Conservation (phyloP, 139 green algal genomes). For the Volvox africanus region DNA sequence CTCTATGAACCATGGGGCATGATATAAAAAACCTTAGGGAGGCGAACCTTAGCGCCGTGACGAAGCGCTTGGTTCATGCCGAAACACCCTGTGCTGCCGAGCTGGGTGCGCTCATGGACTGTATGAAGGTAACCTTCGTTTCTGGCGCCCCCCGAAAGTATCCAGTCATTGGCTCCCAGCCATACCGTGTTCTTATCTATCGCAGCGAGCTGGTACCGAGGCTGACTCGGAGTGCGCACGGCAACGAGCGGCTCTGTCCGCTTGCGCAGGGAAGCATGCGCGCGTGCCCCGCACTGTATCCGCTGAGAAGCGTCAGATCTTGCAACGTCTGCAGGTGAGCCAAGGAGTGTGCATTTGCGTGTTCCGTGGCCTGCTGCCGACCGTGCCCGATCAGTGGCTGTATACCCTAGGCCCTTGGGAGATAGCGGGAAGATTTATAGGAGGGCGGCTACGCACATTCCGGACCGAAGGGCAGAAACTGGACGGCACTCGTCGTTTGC, state of each 20-base stretch:
- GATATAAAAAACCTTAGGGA: constrained; percentile 30
- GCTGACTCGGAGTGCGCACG: constrained; percentile 2
- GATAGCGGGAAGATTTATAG: not conserved
- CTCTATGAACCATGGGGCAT: not conserved
- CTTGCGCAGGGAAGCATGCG: not conserved
- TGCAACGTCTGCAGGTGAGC: not conserved
- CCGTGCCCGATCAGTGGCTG: not conserved
- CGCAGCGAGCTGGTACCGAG: constrained; percentile 6
- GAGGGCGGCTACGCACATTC: not conserved
- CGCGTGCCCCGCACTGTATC: not conserved
- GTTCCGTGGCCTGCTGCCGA: not conserved
- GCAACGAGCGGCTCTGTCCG: constrained; percentile 4
- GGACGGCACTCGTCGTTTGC: not conserved
- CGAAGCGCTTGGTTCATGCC: constrained; percentile 22
- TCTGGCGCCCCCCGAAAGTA: not conserved
- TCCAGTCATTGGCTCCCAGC: not conserved
- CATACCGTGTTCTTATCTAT: no score
- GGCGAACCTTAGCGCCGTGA: not conserved
- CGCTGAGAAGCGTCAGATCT: constrained; percentile 22
- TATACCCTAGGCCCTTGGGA: not conserved
- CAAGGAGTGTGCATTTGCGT: not conserved
- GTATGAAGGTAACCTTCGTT: constrained; percentile 26
- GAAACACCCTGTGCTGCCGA: constrained; percentile 16
- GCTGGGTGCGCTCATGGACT: constrained; percentile 37
- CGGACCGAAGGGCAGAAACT: no score